Evolutionary conservation across 116 monocot genomes (phyloP).

Genomic region (Phalaenopsis hybrid): DNA sequence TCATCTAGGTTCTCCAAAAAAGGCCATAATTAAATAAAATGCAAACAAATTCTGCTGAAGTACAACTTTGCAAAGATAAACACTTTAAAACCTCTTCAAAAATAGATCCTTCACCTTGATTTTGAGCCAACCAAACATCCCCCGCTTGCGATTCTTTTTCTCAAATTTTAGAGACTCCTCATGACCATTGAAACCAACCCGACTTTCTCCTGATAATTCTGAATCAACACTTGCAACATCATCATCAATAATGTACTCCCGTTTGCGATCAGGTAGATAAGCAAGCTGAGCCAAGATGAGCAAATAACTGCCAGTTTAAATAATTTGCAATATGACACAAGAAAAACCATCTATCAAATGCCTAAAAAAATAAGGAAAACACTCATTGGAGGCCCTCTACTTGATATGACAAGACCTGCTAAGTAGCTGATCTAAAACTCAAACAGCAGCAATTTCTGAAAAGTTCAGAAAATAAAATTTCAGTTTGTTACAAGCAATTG

Average conservation of each 20-base stretch:
- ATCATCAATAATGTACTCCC: constrained; percentile 66
- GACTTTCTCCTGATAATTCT: constrained; percentile 61
- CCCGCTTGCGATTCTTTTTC: constrained; percentile 57
- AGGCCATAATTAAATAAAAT: background rate
- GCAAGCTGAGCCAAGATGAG: constrained; percentile 48
- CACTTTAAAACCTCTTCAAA: background rate
- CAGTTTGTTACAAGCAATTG: background rate
- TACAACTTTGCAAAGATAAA: background rate
- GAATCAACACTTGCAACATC: constrained; percentile 66
- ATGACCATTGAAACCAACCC: constrained; percentile 26
- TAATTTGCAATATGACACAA: background rate
- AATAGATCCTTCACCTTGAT: constrained; percentile 32
- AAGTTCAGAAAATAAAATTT: background rate
- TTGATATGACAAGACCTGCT: background rate
- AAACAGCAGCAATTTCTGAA: background rate
- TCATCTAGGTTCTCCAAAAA: background rate
- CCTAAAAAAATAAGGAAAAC: background rate
- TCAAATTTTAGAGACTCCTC: constrained; percentile 56
- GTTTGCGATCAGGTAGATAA: constrained; percentile 83
- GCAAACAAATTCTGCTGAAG: background rate
- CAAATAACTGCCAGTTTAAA: background rate
- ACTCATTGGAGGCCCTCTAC: background rate
- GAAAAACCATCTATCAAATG: background rate
- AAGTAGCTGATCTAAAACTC: background rate
- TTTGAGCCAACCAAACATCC: constrained; percentile 97